These are phyloP conservation scores for Starmerella kuoi DNA, from an alignment of 805 yeast genomes.

Conservation along the genomic window DNA sequence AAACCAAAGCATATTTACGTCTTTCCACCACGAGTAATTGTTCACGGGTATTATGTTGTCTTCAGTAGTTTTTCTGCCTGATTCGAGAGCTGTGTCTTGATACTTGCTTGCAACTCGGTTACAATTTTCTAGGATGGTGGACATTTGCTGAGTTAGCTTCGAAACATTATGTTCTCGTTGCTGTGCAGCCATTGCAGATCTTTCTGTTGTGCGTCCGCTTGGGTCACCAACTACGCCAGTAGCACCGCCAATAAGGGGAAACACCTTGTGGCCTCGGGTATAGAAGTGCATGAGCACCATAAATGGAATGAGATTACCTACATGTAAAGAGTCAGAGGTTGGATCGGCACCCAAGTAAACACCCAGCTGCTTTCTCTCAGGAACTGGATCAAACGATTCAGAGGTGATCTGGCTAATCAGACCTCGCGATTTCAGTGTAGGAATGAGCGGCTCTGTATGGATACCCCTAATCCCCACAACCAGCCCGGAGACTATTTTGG, in stretches of 20 bases:
- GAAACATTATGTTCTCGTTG: constrained; percentile 45
- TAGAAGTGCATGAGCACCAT: constrained; percentile 75
- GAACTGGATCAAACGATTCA: constrained; percentile 18
- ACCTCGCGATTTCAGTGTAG: constrained; percentile 36
- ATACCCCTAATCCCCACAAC: neutral
- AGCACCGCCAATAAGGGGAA: constrained; percentile 63
- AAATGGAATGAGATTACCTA: constrained; percentile 82
- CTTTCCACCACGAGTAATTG: constrained; percentile 79
- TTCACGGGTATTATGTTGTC: constrained; percentile 42
- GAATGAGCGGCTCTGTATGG: constrained; percentile 29
- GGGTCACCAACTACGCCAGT: constrained; percentile 97
- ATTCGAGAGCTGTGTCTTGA: constrained; percentile 11
- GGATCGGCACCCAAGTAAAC: constrained; percentile 96
- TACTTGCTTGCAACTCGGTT: constrained; percentile 47
- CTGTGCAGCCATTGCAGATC: constrained; percentile 44
- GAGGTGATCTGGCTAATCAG: constrained; percentile 32
- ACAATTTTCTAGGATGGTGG: constrained; percentile 49
- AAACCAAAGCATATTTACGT: constrained; percentile 63
- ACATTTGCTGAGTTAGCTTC: constrained; percentile 51
- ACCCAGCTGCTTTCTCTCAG: constrained; percentile 34
- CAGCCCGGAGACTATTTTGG: no score
- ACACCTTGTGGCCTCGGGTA: constrained; percentile 72
- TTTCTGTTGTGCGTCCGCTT: constrained; percentile 73
- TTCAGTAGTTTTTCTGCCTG: constrained; percentile 12
- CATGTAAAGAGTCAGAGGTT: constrained; percentile 74